These are phyloP conservation scores for Suillus hirtellus DNA, from an alignment of 768 basidiomycete genomes.

Conservation along the genomic window DNA sequence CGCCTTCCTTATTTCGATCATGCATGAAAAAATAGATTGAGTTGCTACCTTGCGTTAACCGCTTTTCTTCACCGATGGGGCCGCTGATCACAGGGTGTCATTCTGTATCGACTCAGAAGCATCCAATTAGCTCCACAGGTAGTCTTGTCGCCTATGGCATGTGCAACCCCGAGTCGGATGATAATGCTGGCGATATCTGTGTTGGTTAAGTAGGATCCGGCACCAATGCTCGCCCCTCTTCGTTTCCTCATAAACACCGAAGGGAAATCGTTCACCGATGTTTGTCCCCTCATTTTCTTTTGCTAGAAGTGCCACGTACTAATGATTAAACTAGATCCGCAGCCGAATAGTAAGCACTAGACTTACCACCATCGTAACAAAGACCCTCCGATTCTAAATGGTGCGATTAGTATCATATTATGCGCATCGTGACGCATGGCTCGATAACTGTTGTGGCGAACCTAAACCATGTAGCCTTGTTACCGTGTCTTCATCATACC, in stretches of 20 bases:
- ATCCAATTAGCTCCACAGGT: not conserved
- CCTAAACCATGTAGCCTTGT: not conserved
- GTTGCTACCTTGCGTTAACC: not conserved
- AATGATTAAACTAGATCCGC: not conserved
- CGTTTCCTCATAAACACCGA: slow-evolving; percentile 10
- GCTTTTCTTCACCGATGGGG: slow-evolving; percentile 2
- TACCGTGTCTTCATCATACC: not conserved
- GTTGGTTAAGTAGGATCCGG: not conserved
- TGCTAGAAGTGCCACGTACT: slow-evolving; percentile 5
- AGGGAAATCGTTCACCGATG: not conserved
- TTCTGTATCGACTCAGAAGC: slow-evolving; percentile 1
- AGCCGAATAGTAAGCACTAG: not conserved
- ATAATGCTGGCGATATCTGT: slow-evolving; percentile 6
- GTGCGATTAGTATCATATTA: not conserved
- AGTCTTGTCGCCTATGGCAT: not conserved
- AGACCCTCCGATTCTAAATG: not conserved
- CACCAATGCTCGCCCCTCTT: slow-evolving; percentile 2
- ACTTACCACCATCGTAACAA: not conserved
- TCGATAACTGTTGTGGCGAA: not conserved
- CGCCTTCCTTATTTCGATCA: not conserved
- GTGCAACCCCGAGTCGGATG: slow-evolving; percentile 2
- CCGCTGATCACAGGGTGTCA: not conserved
- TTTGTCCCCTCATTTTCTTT: slow-evolving; percentile 1
- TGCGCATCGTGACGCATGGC: not conserved
- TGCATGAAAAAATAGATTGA: slow-evolving; percentile 6